Base-by-base conservation (phyloP, 2,329 filamentous ascomycete species). In the Ustulina deusta region DNA sequence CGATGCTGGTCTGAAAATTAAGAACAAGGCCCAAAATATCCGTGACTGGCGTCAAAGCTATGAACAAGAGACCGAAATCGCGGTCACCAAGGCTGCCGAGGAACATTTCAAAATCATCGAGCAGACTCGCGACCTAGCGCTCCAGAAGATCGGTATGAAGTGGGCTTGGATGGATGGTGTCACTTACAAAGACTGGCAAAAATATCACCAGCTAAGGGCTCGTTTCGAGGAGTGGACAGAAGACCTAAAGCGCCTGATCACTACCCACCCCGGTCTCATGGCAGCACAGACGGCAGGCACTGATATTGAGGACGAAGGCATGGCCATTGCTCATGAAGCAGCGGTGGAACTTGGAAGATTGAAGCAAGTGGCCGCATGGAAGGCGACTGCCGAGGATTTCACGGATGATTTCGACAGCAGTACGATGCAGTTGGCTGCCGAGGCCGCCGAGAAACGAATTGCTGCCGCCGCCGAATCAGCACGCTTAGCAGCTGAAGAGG, bases 91-190 rank as follows among this genome's bases (percentile, higher is more conserved):
- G 54, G 91, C 93, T 9, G 89, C 93, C n/a, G 86, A 93, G 73
- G 91, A 91, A 46, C 95, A 95, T 52, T 89, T 97, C 61, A 87
- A 90, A 76, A 93, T 97, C 17, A 87, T 97, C 36, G 92, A 95
- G 71, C 88, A 89, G 75, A 94, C 96, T 68, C 89, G 93, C 48
- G 91, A 94, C 74, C 85, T 97, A 40, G 93, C 94, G 6, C 85
- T 97, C 38, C 93, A 97, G 78, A 93, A 97, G 78, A 93, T 97
- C 61, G 94, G 94, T 64, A 95, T 97, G 89, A 89, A 88, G 76
- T 99, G 96, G 94, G 94, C 95, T 13, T 97, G 93, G 91, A 96
- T 94, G 82, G 94, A 98, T 65, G 93, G 93, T 36, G 88, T 99
- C 69, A 97, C 95, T 1, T 97, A 99, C 84, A 94, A 97, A 79